Percentiles rank a stretch among this genome's conserved stretches.
Conservation (phyloP, 1,284 basidiomycete genomes). For the Irpex sp. region DNA sequence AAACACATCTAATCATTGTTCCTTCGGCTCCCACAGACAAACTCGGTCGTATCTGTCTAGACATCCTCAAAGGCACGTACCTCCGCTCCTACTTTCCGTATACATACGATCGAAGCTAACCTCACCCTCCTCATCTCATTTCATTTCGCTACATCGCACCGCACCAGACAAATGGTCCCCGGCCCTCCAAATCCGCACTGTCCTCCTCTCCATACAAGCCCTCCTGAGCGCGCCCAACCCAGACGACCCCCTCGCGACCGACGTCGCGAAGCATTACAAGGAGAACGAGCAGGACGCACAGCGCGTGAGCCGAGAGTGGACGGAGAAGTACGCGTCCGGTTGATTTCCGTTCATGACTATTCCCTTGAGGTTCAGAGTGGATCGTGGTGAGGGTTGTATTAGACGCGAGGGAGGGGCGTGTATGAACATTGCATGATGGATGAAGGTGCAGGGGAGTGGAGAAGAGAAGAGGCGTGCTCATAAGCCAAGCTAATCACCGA, state of each 20-base stretch:
- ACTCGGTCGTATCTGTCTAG: slow-evolving; percentile 95
- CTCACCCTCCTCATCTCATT: background rate
- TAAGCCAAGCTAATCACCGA: background rate
- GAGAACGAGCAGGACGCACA: slow-evolving; percentile 93
- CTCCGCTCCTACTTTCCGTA: no score
- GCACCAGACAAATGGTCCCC: slow-evolving; percentile 95
- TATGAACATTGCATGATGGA: background rate
- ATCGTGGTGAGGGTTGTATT: background rate
- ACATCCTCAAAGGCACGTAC: slow-evolving; percentile 87
- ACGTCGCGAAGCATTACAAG: slow-evolving; percentile 98
- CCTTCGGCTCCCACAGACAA: slow-evolving; percentile 62
- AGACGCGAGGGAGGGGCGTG: background rate
- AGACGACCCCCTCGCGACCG: slow-evolving; percentile 98
- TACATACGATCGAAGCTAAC: background rate
- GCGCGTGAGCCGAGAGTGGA: slow-evolving; percentile 90
- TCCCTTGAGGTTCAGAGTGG: background rate
- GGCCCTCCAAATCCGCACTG: slow-evolving; percentile 96
- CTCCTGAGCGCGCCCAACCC: slow-evolving; percentile 95
- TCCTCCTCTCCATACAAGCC: slow-evolving; percentile 95
- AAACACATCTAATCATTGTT: slow-evolving; percentile 5
- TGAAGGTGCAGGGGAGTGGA: background rate
- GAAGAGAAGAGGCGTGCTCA: background rate
- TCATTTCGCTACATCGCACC: background rate
- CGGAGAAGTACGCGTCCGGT: slow-evolving; percentile 68
- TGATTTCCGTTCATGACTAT: slow-evolving; percentile 4